Percentiles rank a stretch among this genome's conserved stretches.
These are phyloP conservation scores for Sporothrix brunneoviolacea DNA, from an alignment of 2,329 filamentous ascomycete genomes.

Conservation along the genomic window DNA sequence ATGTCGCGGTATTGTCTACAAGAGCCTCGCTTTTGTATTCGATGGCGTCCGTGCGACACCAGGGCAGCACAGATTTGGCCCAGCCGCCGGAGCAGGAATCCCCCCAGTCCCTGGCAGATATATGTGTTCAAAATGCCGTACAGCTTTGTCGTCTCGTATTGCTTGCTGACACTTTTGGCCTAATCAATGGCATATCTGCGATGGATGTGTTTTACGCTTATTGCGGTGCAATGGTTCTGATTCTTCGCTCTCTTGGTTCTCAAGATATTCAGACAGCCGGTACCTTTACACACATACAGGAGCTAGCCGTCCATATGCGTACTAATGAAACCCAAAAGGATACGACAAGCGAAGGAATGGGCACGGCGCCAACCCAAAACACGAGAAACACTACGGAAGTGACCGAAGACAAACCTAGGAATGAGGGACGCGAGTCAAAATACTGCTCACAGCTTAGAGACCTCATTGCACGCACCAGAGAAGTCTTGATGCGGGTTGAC, in stretches of 20 bases:
- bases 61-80: too few relatives aligned
- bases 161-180: neutral
- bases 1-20: neutral
- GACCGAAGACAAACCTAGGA: too few relatives aligned
- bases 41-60: neutral
- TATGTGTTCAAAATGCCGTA: conserved; percentile 2
- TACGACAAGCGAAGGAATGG: too few relatives aligned
- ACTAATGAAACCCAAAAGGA: too few relatives aligned
- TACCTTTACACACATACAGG: too few relatives aligned
- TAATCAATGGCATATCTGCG: conserved; percentile 3
- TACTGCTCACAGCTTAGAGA: neutral
- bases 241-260: conserved; percentile 6
- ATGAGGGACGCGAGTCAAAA: too few relatives aligned
- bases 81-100: too few relatives aligned
- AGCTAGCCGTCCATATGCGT: too few relatives aligned
- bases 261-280: too few relatives aligned
- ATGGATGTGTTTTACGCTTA: conserved; percentile 7
- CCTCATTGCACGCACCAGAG: neutral
- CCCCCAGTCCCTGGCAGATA: too few relatives aligned
- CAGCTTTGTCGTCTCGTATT: conserved; percentile 1
- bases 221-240: conserved; percentile 5
- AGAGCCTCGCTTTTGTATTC: neutral
- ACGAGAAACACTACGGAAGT: too few relatives aligned
- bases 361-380: too few relatives aligned
- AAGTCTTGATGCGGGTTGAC: conserved; percentile 5